These are phyloP conservation scores for Solanum chiquidenum DNA, from an alignment of 257 asterid genomes.

Conservation along the genomic window DNA sequence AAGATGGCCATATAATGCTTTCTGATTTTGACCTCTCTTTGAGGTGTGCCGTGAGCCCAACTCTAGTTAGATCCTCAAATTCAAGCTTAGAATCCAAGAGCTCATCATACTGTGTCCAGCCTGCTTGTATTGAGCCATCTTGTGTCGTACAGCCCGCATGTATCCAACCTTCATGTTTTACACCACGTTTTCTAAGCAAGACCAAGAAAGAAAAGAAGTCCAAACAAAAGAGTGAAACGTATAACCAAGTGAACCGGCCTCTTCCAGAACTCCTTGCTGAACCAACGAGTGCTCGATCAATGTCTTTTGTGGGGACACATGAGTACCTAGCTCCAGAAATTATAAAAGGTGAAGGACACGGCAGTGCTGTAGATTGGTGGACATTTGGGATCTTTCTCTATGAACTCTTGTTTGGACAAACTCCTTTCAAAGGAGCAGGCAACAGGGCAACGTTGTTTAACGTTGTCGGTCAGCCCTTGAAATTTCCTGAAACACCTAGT, in stretches of 20 bases:
- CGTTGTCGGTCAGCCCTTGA: constrained; percentile 54
- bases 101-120: constrained; percentile 24
- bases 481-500: constrained; percentile 47
- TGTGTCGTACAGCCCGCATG: constrained; percentile 44
- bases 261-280: constrained; percentile 61
- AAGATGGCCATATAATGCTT: constrained; percentile 65
- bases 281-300: constrained; percentile 56
- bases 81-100: constrained; percentile 25
- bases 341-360: constrained; percentile 59
- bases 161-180: constrained; percentile 48
- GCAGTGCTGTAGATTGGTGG: constrained; percentile 75
- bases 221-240: constrained; percentile 23
- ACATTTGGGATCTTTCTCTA: constrained; percentile 52
- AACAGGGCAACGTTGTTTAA: constrained; percentile 57
- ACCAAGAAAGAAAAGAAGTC: constrained; percentile 43
- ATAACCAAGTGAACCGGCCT: constrained; percentile 26
- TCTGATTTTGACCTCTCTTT: constrained; percentile 61
- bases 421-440: constrained; percentile 56
- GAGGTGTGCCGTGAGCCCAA: constrained; percentile 51
- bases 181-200: constrained; percentile 41
- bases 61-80: constrained; percentile 38
- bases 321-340: constrained; percentile 64
- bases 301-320: constrained; percentile 68
- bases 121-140: constrained; percentile 29
- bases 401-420: constrained; percentile 49